These are phyloP conservation scores for Cordyceps pruinosa DNA, from an alignment of 2,329 filamentous ascomycete genomes.

Conservation along the genomic window DNA sequence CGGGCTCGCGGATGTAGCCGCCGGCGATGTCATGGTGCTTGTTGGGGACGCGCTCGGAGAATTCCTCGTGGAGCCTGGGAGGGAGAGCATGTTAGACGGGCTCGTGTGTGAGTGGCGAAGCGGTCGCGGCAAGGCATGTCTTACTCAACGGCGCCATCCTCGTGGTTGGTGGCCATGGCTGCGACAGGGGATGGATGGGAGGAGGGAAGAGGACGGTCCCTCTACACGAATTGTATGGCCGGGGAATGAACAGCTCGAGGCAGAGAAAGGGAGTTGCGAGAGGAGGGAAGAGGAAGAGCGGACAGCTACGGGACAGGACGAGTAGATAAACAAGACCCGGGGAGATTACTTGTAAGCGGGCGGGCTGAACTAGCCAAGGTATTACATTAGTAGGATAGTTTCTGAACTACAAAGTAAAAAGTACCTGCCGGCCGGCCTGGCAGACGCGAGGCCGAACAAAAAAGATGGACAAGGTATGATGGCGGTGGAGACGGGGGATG, in stretches of 20 bases:
- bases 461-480: background rate
- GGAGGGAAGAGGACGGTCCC: background rate
- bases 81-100: background rate
- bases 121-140: constrained; percentile 5
- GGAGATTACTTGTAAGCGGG: background rate
- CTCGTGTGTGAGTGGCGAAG: background rate
- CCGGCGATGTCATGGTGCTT: constrained; percentile 17
- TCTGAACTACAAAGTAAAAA: background rate
- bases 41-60: constrained; percentile 17
- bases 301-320: background rate
- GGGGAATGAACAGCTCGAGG: background rate
- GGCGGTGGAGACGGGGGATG: background rate
- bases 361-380: background rate
- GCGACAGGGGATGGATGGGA: background rate
- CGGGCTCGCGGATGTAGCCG: constrained; percentile 12
- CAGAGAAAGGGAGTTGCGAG: background rate
- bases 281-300: background rate
- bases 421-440: too few relatives aligned
- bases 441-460: too few relatives aligned
- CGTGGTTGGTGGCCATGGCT: constrained; percentile 28
- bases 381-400: background rate
- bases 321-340: constrained; percentile 2
- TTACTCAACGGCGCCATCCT: constrained; percentile 28
- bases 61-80: constrained; percentile 16
- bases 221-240: background rate